Percentiles rank a stretch among this genome's conserved stretches.
phyloP scores from a whole-genome alignment of 106 monocot genomes.

The Agapanthus africanus region DNA sequence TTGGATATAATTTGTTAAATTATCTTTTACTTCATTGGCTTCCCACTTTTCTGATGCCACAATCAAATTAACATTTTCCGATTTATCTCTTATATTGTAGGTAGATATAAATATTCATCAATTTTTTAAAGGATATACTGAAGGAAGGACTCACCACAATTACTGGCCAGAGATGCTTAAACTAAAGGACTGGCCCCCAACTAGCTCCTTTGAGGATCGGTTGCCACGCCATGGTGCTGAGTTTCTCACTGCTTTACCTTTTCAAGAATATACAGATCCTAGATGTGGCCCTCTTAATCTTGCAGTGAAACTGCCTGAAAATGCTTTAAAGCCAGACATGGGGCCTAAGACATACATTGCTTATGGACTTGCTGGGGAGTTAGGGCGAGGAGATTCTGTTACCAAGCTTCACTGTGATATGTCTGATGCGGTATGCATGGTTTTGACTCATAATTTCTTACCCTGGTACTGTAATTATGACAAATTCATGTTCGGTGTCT shows the following conservation, averaged over 20 bases:
- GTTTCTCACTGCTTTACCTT: conserved; percentile 75
- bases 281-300: conserved; percentile 69
- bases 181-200: conserved; percentile 93
- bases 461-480: no score
- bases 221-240: conserved; percentile 88
- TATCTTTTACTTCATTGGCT: background rate
- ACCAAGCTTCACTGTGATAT: conserved; percentile 98
- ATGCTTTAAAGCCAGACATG: conserved; percentile 72
- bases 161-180: conserved; percentile 91
- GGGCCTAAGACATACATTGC: conserved; percentile 96
- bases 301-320: conserved; percentile 55
- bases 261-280: conserved; percentile 90
- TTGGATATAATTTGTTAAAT: background rate
- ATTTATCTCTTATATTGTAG: conserved; percentile 21
- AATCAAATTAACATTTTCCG: background rate
- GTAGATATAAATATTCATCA: conserved; percentile 65
- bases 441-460: no score
- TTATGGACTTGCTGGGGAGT: conserved; percentile 72
- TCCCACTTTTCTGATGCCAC: background rate
- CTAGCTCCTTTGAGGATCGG: conserved; percentile 76
- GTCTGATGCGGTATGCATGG: conserved; percentile 77
- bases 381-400: conserved; percentile 91
- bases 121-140: conserved; percentile 65
- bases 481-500: background rate
- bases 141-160: conserved; percentile 43